Conservation (phyloP, 768 basidiomycete species). For the Termitomyces sp. region DNA sequence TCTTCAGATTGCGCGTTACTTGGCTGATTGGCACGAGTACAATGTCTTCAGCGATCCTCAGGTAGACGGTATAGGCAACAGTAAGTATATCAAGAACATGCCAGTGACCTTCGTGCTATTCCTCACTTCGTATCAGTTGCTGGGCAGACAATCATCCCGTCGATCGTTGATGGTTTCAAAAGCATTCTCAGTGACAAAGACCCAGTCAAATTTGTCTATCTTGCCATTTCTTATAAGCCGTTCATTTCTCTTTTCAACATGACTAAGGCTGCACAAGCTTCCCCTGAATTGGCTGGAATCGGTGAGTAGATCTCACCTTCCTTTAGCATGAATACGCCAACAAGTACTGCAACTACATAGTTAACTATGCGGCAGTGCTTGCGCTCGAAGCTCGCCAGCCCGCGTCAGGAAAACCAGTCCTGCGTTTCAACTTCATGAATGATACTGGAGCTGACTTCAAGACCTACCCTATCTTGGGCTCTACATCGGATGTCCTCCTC, state of each 20-base stretch:
- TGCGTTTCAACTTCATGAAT: slow-evolving; percentile 71
- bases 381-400: slow-evolving; percentile 58
- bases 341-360: slow-evolving; percentile 25
- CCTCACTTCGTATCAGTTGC: slow-evolving; percentile 47
- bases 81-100: slow-evolving; percentile 28
- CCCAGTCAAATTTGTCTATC: slow-evolving; percentile 54
- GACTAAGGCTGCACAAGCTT: slow-evolving; percentile 50
- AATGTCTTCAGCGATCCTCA: slow-evolving; percentile 54
- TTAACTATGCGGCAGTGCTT: slow-evolving; percentile 57
- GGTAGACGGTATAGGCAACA: slow-evolving; percentile 63
- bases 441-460: slow-evolving; percentile 46
- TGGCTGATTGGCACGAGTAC: slow-evolving; percentile 75
- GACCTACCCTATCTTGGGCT: slow-evolving; percentile 43
- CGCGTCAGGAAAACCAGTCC: slow-evolving; percentile 37
- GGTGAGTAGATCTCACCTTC: slow-evolving; percentile 31
- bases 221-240: slow-evolving; percentile 72
- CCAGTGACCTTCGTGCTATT: not conserved
- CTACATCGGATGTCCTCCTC: slow-evolving; percentile 46
- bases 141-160: slow-evolving; percentile 59
- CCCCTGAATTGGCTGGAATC: slow-evolving; percentile 54
- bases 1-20: slow-evolving; percentile 50
- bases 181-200: slow-evolving; percentile 46
- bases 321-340: not conserved
- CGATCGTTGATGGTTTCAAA: slow-evolving; percentile 50
- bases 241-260: slow-evolving; percentile 78